These are phyloP conservation scores for Pseudodiploospora longispora DNA, from an alignment of 2,329 filamentous ascomycete genomes.

Conservation along the genomic window DNA sequence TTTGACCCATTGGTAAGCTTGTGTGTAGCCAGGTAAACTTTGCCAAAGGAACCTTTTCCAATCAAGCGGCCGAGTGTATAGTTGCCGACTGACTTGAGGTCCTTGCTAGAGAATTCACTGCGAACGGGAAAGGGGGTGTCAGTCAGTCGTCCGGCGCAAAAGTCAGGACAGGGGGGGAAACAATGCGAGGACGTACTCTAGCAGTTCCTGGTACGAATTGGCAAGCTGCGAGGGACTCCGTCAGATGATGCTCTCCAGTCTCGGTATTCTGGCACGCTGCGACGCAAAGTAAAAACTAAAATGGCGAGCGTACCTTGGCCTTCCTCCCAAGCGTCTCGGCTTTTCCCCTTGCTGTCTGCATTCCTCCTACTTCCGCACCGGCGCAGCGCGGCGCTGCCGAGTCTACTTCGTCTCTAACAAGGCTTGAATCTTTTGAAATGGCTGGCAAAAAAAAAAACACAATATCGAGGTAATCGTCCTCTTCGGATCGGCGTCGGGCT, in stretches of 20 bases:
- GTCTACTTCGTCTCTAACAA: neutral
- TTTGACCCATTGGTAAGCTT: slow-evolving; percentile 98
- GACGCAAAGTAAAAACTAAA: neutral
- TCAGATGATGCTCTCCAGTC: neutral
- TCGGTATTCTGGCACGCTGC: neutral
- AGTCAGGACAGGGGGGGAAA: slow-evolving; percentile 4
- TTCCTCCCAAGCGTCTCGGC: slow-evolving; percentile 52
- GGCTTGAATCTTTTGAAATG: neutral
- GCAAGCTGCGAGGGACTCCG: slow-evolving; percentile 59
- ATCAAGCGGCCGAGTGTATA: slow-evolving; percentile 88
- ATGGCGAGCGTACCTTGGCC: slow-evolving; percentile 42
- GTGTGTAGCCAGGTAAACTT: slow-evolving; percentile 91
- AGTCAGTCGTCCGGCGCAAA: neutral
- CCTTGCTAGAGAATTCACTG: slow-evolving; percentile 89
- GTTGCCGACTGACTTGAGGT: slow-evolving; percentile 88
- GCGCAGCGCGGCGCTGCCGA: neutral
- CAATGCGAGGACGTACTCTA: slow-evolving; percentile 59
- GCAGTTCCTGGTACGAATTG: slow-evolving; percentile 90
- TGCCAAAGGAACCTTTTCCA: slow-evolving; percentile 96
- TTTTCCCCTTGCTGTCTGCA: slow-evolving; percentile 48
- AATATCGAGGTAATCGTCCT: neutral
- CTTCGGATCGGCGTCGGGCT: slow-evolving; percentile 3
- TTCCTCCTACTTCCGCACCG: slow-evolving; percentile 28
- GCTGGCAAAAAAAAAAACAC: neutral
- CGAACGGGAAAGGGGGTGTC: neutral